These are phyloP conservation scores for Diaporthe citriasiana DNA, from an alignment of 2,329 filamentous ascomycete genomes.

Conservation along the genomic window DNA sequence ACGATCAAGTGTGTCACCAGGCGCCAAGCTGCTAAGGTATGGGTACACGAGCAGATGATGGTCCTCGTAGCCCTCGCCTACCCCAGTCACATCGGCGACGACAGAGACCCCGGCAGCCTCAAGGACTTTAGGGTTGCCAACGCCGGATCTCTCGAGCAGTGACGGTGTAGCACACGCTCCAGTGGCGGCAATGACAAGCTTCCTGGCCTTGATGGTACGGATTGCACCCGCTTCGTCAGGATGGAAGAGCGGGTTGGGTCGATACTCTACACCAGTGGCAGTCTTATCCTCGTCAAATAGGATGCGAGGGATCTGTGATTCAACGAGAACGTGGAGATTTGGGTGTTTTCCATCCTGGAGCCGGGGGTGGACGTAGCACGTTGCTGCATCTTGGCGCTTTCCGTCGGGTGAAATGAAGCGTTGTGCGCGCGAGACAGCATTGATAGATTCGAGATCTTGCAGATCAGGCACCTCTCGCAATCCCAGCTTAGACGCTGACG, in stretches of 20 bases:
- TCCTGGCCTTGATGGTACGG: slow-evolving; percentile 59
- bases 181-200: slow-evolving; percentile 58
- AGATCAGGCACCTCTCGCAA: slow-evolving; percentile 62
- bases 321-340: slow-evolving; percentile 67
- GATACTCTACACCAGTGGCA: slow-evolving; percentile 66
- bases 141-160: slow-evolving; percentile 66
- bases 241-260: slow-evolving; percentile 56
- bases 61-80: slow-evolving; percentile 67
- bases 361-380: slow-evolving; percentile 66
- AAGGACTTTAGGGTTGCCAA: slow-evolving; percentile 62
- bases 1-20: slow-evolving; percentile 10
- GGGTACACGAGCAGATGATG: slow-evolving; percentile 35
- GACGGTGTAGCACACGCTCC: slow-evolving; percentile 59
- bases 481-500: slow-evolving; percentile 59
- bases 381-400: slow-evolving; percentile 65
- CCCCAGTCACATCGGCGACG: slow-evolving; percentile 63
- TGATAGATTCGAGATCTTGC: slow-evolving; percentile 57
- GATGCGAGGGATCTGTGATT: slow-evolving; percentile 65
- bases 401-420: slow-evolving; percentile 55
- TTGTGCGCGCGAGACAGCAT: slow-evolving; percentile 47
- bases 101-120: slow-evolving; percentile 61
- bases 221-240: slow-evolving; percentile 45
- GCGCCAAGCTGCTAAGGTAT: background rate
- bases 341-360: slow-evolving; percentile 61
- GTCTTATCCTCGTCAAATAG: slow-evolving; percentile 59